Conservation (phyloP, 179 eudicot species). For the Silene coronaria region DNA sequence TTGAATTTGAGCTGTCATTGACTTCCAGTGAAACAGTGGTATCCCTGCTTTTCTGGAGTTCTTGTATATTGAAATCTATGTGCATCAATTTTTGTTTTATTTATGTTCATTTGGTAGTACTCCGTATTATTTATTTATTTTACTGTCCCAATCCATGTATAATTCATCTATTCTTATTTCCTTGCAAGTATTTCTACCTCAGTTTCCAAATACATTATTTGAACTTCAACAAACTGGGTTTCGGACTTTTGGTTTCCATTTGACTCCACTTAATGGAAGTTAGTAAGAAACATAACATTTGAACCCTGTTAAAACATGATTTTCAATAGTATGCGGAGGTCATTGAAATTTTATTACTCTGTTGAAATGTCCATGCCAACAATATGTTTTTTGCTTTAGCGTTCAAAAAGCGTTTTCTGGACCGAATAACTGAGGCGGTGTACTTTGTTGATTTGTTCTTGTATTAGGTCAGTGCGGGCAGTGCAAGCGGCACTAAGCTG, state of each 20-base stretch:
- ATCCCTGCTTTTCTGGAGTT: not conserved
- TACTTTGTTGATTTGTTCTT: not conserved
- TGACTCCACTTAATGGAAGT: not conserved
- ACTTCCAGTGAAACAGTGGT: not conserved
- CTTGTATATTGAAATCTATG: not conserved
- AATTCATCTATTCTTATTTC: not conserved
- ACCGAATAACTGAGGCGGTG: not conserved
- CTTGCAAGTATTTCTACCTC: not conserved
- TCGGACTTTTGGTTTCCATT: not conserved
- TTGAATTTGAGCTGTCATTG: too few species aligned
- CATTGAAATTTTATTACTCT: not conserved
- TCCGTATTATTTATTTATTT: too few species aligned
- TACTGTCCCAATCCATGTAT: not conserved
- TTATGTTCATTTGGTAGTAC: not conserved
- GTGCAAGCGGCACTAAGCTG: conserved; percentile 70
- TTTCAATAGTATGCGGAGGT: not conserved
- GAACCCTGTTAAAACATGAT: not conserved
- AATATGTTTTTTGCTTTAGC: not conserved
- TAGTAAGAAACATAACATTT: not conserved
- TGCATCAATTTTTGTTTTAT: not conserved
- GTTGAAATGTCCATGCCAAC: not conserved
- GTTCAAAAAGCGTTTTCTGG: not conserved
- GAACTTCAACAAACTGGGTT: not conserved
- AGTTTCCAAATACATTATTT: not conserved
- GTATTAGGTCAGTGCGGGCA: conserved; percentile 65